Evolutionary conservation across 768 basidiomycete species (phyloP).

Genomic region (Aureoboletus auriporus): DNA sequence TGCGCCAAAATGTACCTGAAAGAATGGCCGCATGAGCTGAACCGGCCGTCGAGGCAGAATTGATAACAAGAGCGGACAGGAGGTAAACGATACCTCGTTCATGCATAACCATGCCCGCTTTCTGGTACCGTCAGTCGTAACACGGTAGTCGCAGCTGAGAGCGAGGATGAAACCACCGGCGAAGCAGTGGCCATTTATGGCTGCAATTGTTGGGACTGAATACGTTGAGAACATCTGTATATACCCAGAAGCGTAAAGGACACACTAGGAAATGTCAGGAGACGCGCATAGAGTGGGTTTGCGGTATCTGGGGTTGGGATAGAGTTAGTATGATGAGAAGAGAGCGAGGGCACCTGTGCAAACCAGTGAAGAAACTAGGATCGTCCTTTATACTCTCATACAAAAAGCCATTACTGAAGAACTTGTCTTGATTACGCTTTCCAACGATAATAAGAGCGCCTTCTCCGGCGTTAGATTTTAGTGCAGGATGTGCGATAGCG

Average conservation of each 20-base stretch:
- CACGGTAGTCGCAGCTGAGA: slow-evolving; percentile 80
- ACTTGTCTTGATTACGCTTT: slow-evolving; percentile 73
- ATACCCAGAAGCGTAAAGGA: background rate
- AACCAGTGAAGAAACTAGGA: slow-evolving; percentile 65
- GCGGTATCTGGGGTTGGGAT: slow-evolving; percentile 49
- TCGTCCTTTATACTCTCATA: slow-evolving; percentile 49
- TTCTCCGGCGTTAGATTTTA: slow-evolving; percentile 34
- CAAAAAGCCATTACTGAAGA: slow-evolving; percentile 84
- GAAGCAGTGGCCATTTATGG: slow-evolving; percentile 83
- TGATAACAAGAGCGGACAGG: background rate
- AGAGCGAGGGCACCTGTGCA: slow-evolving; percentile 10
- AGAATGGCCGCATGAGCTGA: background rate
- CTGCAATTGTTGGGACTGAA: slow-evolving; percentile 72
- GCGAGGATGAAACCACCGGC: slow-evolving; percentile 81
- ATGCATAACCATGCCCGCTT: slow-evolving; percentile 85
- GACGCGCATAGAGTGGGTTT: slow-evolving; percentile 64
- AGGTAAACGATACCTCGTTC: slow-evolving; percentile 66
- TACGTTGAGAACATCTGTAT: slow-evolving; percentile 1
- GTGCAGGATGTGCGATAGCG: slow-evolving; percentile 36
- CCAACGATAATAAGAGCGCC: slow-evolving; percentile 80
- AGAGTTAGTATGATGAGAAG: background rate
- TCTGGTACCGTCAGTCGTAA: slow-evolving; percentile 79
- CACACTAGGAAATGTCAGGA: slow-evolving; percentile 77
- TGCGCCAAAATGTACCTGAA: slow-evolving; percentile 77
- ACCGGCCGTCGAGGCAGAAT: background rate